phyloP scores from a whole-genome alignment of 2,329 filamentous ascomycete genomes.

The Stachybotrys chlorohalonatus region DNA sequence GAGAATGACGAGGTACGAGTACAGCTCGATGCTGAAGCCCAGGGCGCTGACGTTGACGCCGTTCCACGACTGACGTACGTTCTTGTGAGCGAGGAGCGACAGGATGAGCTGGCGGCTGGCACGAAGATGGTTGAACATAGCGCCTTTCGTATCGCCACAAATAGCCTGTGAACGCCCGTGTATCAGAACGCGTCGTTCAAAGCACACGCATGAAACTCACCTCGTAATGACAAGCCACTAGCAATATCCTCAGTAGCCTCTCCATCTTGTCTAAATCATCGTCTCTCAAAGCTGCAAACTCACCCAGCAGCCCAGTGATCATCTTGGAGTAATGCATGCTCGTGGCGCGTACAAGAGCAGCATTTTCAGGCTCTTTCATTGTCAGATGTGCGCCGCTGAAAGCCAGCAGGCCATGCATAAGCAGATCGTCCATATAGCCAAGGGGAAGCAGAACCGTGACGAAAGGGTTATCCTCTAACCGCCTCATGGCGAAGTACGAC shows the following conservation, averaged over 20 bases:
- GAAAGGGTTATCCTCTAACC: constrained; percentile 2
- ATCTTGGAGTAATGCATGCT: constrained; percentile 2
- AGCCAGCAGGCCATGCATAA: constrained; percentile 4
- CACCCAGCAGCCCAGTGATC: constrained; percentile 1
- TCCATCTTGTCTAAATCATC: constrained; percentile 4
- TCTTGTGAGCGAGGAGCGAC: not conserved
- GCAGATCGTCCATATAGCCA: constrained; percentile 2
- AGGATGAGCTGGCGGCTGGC: constrained; percentile 2
- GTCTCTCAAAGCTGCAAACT: not conserved
- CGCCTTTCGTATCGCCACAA: constrained; percentile 1
- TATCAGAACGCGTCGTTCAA: not conserved
- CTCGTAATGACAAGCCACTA: constrained; percentile 3
- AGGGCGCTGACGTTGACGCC: not conserved
- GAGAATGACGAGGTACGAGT: constrained; percentile 1
- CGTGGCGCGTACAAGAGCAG: not conserved
- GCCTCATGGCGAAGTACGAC: constrained; percentile 2
- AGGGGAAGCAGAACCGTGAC: constrained; percentile 2
- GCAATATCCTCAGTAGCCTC: constrained; percentile 1
- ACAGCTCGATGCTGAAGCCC: constrained; percentile 3
- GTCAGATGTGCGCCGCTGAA: constrained; percentile 2
- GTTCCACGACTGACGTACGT: not conserved
- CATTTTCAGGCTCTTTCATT: not conserved
- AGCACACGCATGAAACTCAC: not conserved
- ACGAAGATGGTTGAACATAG: constrained; percentile 2
- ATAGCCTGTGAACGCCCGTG: not conserved